These are phyloP conservation scores for Brassica juncea DNA, from an alignment of 345 rosid species.

Conservation along the genomic window DNA sequence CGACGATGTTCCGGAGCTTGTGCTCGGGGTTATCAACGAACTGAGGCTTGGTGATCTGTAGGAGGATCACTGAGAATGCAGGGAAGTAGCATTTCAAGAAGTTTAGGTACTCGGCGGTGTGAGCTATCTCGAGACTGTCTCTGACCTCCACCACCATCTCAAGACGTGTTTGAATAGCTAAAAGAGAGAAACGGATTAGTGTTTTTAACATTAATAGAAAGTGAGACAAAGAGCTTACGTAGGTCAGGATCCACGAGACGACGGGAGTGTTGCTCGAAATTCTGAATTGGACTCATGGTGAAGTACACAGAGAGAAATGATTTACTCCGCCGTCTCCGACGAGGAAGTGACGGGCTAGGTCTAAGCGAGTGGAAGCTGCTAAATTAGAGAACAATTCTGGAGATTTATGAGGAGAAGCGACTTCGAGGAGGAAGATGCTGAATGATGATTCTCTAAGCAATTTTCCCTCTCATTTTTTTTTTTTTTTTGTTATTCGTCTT, in stretches of 20 bases:
- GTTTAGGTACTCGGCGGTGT: slow-evolving; percentile 93
- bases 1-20: slow-evolving; percentile 82
- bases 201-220: neutral
- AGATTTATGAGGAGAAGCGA: neutral
- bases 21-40: slow-evolving; percentile 84
- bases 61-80: slow-evolving; percentile 78
- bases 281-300: slow-evolving; percentile 89
- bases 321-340: slow-evolving; percentile 5
- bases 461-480: slow-evolving; percentile 32
- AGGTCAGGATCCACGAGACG: slow-evolving; percentile 77
- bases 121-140: slow-evolving; percentile 97
- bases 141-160: slow-evolving; percentile 97
- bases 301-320: neutral
- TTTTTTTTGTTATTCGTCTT: neutral
- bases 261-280: slow-evolving; percentile 92
- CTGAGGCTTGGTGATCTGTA: slow-evolving; percentile 82
- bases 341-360: slow-evolving; percentile 27
- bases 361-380: neutral
- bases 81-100: slow-evolving; percentile 91
- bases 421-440: neutral
- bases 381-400: slow-evolving; percentile 4
- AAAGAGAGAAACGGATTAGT: slow-evolving; percentile 10
- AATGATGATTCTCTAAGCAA: slow-evolving; percentile 27
- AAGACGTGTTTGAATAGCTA: slow-evolving; percentile 78
- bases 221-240: slow-evolving; percentile 41